Percentiles rank a stretch among this genome's conserved stretches.
These are phyloP conservation scores for Coriaria nepalensis DNA, from an alignment of 306 rosid genomes.

Conservation along the genomic window DNA sequence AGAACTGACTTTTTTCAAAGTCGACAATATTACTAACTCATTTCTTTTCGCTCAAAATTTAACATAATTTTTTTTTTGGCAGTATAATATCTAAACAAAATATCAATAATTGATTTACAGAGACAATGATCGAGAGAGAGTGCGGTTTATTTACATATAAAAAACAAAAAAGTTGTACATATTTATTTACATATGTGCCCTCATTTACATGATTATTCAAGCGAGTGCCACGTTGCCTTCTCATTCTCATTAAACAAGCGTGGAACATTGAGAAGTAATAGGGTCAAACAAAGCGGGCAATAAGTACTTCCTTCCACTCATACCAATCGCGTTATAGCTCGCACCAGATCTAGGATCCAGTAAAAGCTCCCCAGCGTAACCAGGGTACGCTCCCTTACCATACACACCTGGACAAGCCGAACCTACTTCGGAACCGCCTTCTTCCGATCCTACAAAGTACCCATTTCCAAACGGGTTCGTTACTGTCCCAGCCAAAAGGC, in stretches of 20 bases:
- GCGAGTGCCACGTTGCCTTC: too few species aligned
- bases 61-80: too few species aligned
- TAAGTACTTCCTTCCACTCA: conserved; percentile 17
- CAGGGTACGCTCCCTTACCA: conserved; percentile 27
- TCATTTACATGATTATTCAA: too few species aligned
- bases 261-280: conserved; percentile 12
- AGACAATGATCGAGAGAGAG: too few species aligned
- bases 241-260: conserved; percentile 12
- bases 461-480: conserved; percentile 26
- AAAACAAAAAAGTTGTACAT: too few species aligned
- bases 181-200: too few species aligned
- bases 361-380: conserved; percentile 18
- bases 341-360: conserved; percentile 13
- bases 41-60: too few species aligned
- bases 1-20: too few species aligned
- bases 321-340: conserved; percentile 26
- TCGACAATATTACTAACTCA: too few species aligned
- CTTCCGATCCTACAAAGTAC: conserved; percentile 13
- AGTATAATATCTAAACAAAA: too few species aligned
- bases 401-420: conserved; percentile 23
- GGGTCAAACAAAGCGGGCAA: conserved; percentile 28
- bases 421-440: conserved; percentile 18
- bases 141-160: too few species aligned
- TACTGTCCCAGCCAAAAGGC: conserved; percentile 27
- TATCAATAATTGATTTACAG: too few species aligned